Conservation (phyloP, 2,329 filamentous ascomycete genomes). For the Clarireedia paspali region DNA sequence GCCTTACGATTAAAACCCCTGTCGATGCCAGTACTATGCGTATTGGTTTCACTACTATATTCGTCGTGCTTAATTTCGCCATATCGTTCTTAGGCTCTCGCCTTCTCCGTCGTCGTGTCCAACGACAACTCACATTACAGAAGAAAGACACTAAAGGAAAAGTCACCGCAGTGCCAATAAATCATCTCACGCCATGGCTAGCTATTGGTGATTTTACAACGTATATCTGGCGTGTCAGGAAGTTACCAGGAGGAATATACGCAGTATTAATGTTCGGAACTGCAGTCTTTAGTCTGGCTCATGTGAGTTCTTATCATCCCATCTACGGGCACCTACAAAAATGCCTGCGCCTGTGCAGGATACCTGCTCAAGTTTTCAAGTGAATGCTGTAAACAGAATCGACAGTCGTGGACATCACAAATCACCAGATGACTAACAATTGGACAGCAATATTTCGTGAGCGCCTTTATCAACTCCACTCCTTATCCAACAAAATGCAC, state of each 20-base stretch:
- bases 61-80: neutral
- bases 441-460: neutral
- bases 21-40: neutral
- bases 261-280: neutral
- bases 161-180: neutral
- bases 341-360: neutral
- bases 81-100: neutral
- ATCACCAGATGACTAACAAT: neutral
- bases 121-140: neutral
- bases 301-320: neutral
- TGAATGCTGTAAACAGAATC: neutral
- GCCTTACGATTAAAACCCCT: neutral
- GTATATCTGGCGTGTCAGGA: neutral
- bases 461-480: neutral
- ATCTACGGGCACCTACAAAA: neutral
- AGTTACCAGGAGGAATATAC: neutral
- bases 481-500: neutral
- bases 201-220: neutral
- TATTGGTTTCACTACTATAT: neutral
- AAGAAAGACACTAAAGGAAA: neutral
- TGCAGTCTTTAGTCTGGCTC: neutral
- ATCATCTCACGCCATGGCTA: neutral
- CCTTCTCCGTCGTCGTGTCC: neutral
- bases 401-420: no score
- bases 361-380: neutral